phyloP scores from a whole-genome alignment of 495 filamentous ascomycete species.

The Penicillium canescens region DNA sequence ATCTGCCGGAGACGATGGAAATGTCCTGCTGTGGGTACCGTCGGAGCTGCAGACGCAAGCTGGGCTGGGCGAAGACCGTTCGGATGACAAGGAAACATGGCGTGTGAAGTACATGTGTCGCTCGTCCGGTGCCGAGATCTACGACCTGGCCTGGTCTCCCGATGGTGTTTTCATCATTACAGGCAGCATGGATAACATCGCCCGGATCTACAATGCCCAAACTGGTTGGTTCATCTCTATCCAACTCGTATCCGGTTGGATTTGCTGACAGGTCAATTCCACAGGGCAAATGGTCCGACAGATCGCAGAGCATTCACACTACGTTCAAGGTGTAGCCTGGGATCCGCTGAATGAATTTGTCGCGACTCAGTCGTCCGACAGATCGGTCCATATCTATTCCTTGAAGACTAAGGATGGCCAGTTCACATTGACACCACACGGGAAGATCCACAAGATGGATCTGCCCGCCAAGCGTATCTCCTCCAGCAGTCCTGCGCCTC shows the following conservation, averaged over 20 bases:
- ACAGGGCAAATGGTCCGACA: slow-evolving; percentile 87
- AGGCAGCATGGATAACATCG: slow-evolving; percentile 98
- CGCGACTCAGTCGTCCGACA: slow-evolving; percentile 96
- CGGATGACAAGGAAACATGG: slow-evolving; percentile 97
- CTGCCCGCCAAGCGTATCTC: slow-evolving; percentile 85
- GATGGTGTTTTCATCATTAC: slow-evolving; percentile 97
- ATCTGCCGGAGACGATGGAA: slow-evolving; percentile 95
- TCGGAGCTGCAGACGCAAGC: slow-evolving; percentile 67
- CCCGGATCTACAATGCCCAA: slow-evolving; percentile 92
- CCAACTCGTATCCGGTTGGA: neutral
- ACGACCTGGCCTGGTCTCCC: slow-evolving; percentile 97
- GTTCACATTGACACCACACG: slow-evolving; percentile 79
- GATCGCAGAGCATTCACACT: slow-evolving; percentile 98
- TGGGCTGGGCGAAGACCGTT: slow-evolving; percentile 76
- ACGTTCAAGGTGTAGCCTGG: slow-evolving; percentile 98
- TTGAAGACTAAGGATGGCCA: slow-evolving; percentile 96
- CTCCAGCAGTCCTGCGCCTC: slow-evolving; percentile 89
- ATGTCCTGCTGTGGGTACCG: slow-evolving; percentile 92
- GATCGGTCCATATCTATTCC: slow-evolving; percentile 95
- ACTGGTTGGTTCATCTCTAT: slow-evolving; percentile 61
- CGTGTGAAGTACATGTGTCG: slow-evolving; percentile 96
- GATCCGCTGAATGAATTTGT: slow-evolving; percentile 98
- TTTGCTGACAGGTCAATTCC: slow-evolving; percentile 13
- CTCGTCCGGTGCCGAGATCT: slow-evolving; percentile 89
- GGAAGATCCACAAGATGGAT: slow-evolving; percentile 83